Evolutionary conservation across 345 rosid genomes (phyloP).

Genomic region (Hibiscus tridactylites): DNA sequence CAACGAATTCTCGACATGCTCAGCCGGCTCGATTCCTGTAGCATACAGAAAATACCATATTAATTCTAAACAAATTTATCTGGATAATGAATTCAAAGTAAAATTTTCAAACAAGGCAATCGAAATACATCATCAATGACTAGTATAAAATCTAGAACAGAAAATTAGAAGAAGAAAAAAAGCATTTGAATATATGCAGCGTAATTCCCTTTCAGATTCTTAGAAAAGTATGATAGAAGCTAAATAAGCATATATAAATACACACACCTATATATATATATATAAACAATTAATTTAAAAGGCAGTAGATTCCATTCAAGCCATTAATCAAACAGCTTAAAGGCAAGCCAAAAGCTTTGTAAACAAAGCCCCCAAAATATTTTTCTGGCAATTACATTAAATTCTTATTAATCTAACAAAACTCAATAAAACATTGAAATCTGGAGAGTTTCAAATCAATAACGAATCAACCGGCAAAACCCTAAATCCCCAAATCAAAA

Average conservation of each 20-base stretch:
- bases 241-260: not conserved
- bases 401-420: not conserved
- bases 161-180: not conserved
- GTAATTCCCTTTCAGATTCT: not conserved
- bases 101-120: not conserved
- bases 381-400: not conserved
- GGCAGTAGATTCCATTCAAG: not conserved
- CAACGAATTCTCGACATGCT: conserved; percentile 88
- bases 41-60: conserved; percentile 1
- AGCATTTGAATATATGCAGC: not conserved
- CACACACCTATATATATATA: not conserved
- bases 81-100: not conserved
- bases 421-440: not conserved
- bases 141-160: not conserved
- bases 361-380: not conserved
- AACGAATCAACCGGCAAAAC: not conserved
- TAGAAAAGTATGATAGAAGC: conserved; percentile 6
- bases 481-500: conserved; percentile 6
- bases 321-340: not conserved
- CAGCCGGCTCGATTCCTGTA: conserved; percentile 74
- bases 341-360: not conserved
- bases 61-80: not conserved
- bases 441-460: not conserved
- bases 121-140: not conserved
- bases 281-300: not conserved